Conservation (phyloP, 2,329 filamentous ascomycete species). For the Tolypocladium guangdongense region DNA sequence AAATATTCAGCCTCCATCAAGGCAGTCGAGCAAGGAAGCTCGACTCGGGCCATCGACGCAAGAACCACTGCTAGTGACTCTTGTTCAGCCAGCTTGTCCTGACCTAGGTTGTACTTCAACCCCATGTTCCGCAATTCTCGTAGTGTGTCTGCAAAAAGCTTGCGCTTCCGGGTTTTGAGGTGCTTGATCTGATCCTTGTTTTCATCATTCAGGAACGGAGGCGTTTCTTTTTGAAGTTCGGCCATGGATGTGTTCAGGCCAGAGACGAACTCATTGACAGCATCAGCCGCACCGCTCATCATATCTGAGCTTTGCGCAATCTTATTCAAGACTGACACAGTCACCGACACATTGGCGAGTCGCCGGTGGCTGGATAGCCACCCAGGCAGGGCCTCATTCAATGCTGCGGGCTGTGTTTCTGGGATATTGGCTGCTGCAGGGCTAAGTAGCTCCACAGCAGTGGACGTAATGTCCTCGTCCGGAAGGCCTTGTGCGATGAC, state of each 20-base stretch:
- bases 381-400: slow-evolving; percentile 19
- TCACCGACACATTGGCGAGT: slow-evolving; percentile 59
- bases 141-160: slow-evolving; percentile 80
- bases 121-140: slow-evolving; percentile 82
- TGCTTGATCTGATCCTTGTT: slow-evolving; percentile 79
- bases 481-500: slow-evolving; percentile 51
- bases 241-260: slow-evolving; percentile 57
- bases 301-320: slow-evolving; percentile 42
- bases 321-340: slow-evolving; percentile 63
- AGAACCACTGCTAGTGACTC: slow-evolving; percentile 60
- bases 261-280: slow-evolving; percentile 57
- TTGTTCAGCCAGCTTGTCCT: slow-evolving; percentile 63
- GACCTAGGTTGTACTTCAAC: slow-evolving; percentile 70
- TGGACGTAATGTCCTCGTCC: slow-evolving; percentile 27
- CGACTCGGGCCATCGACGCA: slow-evolving; percentile 38
- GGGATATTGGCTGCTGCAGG: slow-evolving; percentile 4
- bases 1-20: slow-evolving; percentile 49
- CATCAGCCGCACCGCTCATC: slow-evolving; percentile 43
- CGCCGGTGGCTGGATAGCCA: slow-evolving; percentile 44
- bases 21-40: slow-evolving; percentile 13
- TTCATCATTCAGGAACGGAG: slow-evolving; percentile 68
- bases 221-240: slow-evolving; percentile 75
- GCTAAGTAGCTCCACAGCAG: not conserved
- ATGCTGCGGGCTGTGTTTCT: slow-evolving; percentile 6
- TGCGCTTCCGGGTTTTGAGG: slow-evolving; percentile 81